phyloP scores from a whole-genome alignment of 2,329 filamentous ascomycete genomes.

The Thermothelomyces thermophilus region DNA sequence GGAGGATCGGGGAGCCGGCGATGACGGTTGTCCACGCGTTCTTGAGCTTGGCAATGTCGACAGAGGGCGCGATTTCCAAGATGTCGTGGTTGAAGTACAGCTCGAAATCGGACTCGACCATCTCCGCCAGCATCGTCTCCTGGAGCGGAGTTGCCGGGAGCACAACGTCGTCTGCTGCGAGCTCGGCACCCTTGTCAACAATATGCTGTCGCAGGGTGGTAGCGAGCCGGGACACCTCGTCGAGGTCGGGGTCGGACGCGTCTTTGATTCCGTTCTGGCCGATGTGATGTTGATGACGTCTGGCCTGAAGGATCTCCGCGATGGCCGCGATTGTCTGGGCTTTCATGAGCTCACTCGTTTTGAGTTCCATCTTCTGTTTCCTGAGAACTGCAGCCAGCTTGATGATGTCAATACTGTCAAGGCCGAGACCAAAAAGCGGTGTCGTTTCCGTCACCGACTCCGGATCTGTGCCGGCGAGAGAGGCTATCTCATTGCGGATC shows the following conservation, averaged over 20 bases:
- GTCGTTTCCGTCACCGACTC: constrained; percentile 49
- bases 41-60: constrained; percentile 52
- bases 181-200: constrained; percentile 26
- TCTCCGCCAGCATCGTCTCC: constrained; percentile 78
- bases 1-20: constrained; percentile 59
- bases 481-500: constrained; percentile 57
- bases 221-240: not conserved
- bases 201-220: constrained; percentile 36
- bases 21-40: constrained; percentile 58
- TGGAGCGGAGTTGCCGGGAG: constrained; percentile 77
- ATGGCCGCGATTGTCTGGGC: constrained; percentile 62
- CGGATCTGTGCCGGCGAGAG: constrained; percentile 48
- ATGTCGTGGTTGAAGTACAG: constrained; percentile 85
- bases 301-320: constrained; percentile 27
- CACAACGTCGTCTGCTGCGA: constrained; percentile 47
- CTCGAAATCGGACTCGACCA: constrained; percentile 65
- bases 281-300: not conserved
- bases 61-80: constrained; percentile 48
- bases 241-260: not conserved
- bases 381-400: constrained; percentile 70
- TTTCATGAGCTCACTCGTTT: constrained; percentile 73
- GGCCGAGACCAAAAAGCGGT: constrained; percentile 72
- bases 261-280: not conserved
- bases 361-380: constrained; percentile 50
- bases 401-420: constrained; percentile 90